Evolutionary conservation across 495 filamentous ascomycete genomes (phyloP), one percentile per base, ranked within the genome.

Genomic region (Durotheca rogersii): DNA sequence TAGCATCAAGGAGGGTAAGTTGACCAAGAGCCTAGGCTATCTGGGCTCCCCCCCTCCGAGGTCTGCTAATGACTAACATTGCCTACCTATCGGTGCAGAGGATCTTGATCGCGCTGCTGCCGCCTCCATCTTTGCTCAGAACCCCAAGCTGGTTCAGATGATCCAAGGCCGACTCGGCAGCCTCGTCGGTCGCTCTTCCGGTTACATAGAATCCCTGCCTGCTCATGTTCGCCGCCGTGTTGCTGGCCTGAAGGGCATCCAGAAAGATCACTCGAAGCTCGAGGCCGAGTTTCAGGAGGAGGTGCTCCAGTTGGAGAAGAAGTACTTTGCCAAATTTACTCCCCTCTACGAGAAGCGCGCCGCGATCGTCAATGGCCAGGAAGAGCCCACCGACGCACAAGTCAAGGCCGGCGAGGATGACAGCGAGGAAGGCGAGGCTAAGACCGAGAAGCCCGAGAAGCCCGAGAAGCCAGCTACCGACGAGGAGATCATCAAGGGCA

Each of bases 281-380:
- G 94, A 99, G 77, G 89, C 89, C 44, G 85, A 95, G 69, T 96
- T 97, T 71, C 94, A 99, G 69, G 90, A 97, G 67, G 94, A 96
- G 72, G 89, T 99, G 35, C 78, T 99, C 55, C 83, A 96, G 67
- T 81, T 99, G 15, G 94, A 99, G 78, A 99, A 99, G 82, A 94
- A 95, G 72, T 99, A 93, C 72, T 96, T 99, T 55, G 87, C 86
- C 66, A 97, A 96, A 73, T 99, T 95, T 73, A 95, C 90, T 20
- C 94, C 94, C 41, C 83, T 99, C 27, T 99, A 99, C 72, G 75
- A 97, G 80, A 89, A 91, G 78, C 91, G 94, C 65, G 80, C 93
- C 37, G 81, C 85, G 51, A 96, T 99, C 62, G 80, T 99, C 64
- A 97, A 96, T 72, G 94, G 94, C 61, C 73, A 71, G 51, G 67